These are phyloP conservation scores for Ogataea neopini DNA, from an alignment of 805 yeast genomes.

Conservation along the genomic window DNA sequence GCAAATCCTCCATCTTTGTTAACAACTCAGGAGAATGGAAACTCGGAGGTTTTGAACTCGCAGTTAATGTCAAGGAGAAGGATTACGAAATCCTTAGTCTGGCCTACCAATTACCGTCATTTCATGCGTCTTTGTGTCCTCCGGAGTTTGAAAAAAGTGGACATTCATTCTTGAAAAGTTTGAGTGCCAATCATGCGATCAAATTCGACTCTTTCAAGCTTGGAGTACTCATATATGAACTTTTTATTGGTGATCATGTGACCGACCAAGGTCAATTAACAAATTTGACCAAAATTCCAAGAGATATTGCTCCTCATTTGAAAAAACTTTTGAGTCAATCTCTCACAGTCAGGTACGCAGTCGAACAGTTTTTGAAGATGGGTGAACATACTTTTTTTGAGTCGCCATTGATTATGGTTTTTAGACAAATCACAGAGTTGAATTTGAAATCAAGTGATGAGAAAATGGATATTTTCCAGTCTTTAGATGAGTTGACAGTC, in stretches of 20 bases:
- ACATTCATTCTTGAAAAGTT: constrained; percentile 37
- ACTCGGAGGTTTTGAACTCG: constrained; percentile 76
- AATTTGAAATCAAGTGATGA: constrained; percentile 54
- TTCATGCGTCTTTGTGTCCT: constrained; percentile 38
- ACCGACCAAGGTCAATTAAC: constrained; percentile 12
- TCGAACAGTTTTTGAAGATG: constrained; percentile 37
- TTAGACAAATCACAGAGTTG: constrained; percentile 55
- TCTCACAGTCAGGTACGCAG: constrained; percentile 41
- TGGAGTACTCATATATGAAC: constrained; percentile 53
- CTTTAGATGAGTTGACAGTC: constrained; percentile 43
- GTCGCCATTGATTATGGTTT: constrained; percentile 52
- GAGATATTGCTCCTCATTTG: constrained; percentile 36
- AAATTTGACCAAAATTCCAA: constrained; percentile 36
- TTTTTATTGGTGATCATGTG: constrained; percentile 38
- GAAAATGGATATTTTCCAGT: constrained; percentile 48
- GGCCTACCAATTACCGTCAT: constrained; percentile 29
- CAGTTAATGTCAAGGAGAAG: constrained; percentile 50
- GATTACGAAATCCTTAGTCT: constrained; percentile 35
- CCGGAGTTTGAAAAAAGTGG: constrained; percentile 54
- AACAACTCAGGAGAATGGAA: constrained; percentile 79
- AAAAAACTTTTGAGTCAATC: constrained; percentile 42
- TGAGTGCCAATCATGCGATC: constrained; percentile 33
- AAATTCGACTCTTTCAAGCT: constrained; percentile 66
- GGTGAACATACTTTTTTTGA: constrained; percentile 37
- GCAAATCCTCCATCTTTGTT: constrained; percentile 59